Conservation (phyloP, 2,329 filamentous ascomycete species). For the Penicillium olsonii region DNA sequence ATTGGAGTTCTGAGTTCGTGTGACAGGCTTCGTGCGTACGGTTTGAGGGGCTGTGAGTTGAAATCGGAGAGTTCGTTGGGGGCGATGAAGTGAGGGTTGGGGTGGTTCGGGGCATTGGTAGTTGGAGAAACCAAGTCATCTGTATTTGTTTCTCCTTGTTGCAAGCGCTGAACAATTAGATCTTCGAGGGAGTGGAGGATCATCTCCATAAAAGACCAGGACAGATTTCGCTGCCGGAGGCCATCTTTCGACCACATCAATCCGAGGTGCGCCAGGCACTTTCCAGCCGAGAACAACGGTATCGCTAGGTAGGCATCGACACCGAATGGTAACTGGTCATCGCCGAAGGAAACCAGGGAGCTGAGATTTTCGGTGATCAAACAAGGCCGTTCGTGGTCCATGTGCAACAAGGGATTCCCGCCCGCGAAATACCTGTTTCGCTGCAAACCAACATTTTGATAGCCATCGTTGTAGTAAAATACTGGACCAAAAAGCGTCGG, state of each 20-base stretch:
- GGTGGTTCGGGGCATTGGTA: conserved; percentile 21
- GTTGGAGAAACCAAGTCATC: background rate
- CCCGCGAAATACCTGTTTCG: conserved; percentile 66
- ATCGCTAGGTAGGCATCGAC: conserved; percentile 68
- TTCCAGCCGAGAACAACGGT: conserved; percentile 65
- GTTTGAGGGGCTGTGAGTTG: conserved; percentile 65
- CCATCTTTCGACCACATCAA: conserved; percentile 69
- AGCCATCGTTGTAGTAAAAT: conserved; percentile 66
- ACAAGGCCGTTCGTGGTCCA: conserved; percentile 72
- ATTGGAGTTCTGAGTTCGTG: conserved; percentile 73
- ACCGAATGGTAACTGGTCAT: conserved; percentile 59
- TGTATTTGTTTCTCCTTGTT: background rate
- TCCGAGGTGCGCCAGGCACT: conserved; percentile 71
- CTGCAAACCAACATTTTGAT: conserved; percentile 54
- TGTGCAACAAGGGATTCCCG: conserved; percentile 65
- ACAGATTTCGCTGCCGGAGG: conserved; percentile 55
- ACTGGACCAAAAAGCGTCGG: conserved; percentile 66
- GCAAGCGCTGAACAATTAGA: conserved; percentile 61
- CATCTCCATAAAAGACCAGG: conserved; percentile 69
- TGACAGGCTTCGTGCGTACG: conserved; percentile 71
- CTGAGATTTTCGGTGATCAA: conserved; percentile 64
- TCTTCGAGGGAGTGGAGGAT: conserved; percentile 70
- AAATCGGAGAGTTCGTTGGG: conserved; percentile 58
- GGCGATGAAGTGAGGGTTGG: conserved; percentile 46
- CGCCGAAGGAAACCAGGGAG: conserved; percentile 61